These are phyloP conservation scores for Fusarium sp. DNA, from an alignment of 2,329 filamentous ascomycete genomes.

Conservation along the genomic window DNA sequence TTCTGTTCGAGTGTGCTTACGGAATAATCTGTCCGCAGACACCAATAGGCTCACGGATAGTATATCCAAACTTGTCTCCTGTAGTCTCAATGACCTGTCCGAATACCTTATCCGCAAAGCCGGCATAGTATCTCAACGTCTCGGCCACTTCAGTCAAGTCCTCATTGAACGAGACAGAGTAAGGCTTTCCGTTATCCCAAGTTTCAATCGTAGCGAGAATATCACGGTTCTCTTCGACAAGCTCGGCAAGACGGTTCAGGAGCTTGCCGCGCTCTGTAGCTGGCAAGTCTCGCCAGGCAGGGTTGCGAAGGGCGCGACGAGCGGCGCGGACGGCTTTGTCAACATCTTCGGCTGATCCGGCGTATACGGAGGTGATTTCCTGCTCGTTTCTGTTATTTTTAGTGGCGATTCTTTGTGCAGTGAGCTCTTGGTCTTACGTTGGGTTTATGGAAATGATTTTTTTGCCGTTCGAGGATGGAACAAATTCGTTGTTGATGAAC, in stretches of 20 bases:
- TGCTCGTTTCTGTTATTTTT: conserved; percentile 41
- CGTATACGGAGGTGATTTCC: conserved; percentile 47
- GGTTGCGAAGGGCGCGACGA: conserved; percentile 72
- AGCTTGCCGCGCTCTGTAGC: conserved; percentile 73
- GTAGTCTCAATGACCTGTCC: conserved; percentile 79
- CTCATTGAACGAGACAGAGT: conserved; percentile 70
- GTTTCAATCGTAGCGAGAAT: conserved; percentile 68
- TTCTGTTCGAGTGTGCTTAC: neutral
- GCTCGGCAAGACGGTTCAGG: conserved; percentile 75
- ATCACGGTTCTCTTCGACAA: conserved; percentile 71
- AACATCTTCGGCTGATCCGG: conserved; percentile 44
- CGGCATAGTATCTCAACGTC: conserved; percentile 77
- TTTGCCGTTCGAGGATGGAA: conserved; percentile 62
- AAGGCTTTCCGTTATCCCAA: conserved; percentile 82
- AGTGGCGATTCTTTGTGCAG: neutral
- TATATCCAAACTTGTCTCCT: conserved; percentile 76
- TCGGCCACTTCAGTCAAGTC: conserved; percentile 63
- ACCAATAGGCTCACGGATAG: conserved; percentile 78
- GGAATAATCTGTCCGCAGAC: conserved; percentile 80
- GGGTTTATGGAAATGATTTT: conserved; percentile 69
- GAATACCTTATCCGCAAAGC: conserved; percentile 81
- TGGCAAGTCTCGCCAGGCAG: conserved; percentile 74
- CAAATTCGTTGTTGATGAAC: conserved; percentile 76
- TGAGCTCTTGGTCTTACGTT: conserved; percentile 36
- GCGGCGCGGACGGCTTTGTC: conserved; percentile 56